phyloP scores from a whole-genome alignment of 768 basidiomycete genomes.

The Suillus subluteus region DNA sequence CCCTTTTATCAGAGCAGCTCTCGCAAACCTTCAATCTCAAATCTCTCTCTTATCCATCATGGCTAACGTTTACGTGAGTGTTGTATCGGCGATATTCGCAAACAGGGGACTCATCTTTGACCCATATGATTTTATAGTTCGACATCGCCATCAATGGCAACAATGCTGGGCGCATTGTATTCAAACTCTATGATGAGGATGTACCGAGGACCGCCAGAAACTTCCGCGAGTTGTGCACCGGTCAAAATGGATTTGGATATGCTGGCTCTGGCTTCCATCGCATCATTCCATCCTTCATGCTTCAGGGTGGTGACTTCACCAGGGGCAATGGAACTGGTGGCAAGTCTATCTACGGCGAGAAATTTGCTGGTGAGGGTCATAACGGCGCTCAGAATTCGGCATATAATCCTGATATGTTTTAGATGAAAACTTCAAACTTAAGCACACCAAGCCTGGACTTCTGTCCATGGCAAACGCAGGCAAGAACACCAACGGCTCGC shows the following conservation, averaged over 20 bases:
- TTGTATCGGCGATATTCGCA: neutral
- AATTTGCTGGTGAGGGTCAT: slow-evolving; percentile 56
- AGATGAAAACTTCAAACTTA: slow-evolving; percentile 86
- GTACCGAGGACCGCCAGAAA: slow-evolving; percentile 78
- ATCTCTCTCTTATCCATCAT: slow-evolving; percentile 19
- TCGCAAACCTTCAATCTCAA: neutral
- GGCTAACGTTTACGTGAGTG: slow-evolving; percentile 24
- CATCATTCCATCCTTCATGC: slow-evolving; percentile 84
- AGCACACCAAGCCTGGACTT: slow-evolving; percentile 71
- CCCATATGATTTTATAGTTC: slow-evolving; percentile 49
- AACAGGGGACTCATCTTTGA: slow-evolving; percentile 5
- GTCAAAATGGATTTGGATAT: slow-evolving; percentile 77
- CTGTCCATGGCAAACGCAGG: slow-evolving; percentile 85
- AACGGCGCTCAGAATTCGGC: neutral
- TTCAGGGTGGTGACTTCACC: slow-evolving; percentile 92
- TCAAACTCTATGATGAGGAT: slow-evolving; percentile 83
- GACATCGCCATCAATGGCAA: slow-evolving; percentile 56
- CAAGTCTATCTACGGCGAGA: slow-evolving; percentile 76
- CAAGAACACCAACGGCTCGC: slow-evolving; percentile 82
- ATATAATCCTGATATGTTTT: slow-evolving; percentile 30
- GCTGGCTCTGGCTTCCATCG: slow-evolving; percentile 73
- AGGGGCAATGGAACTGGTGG: slow-evolving; percentile 72
- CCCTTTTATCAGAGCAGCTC: slow-evolving; percentile 17
- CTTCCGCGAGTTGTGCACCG: slow-evolving; percentile 89
- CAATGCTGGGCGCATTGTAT: slow-evolving; percentile 62